phyloP scores from a whole-genome alignment of 2,329 filamentous ascomycete species.

The Didymella lethalis region DNA sequence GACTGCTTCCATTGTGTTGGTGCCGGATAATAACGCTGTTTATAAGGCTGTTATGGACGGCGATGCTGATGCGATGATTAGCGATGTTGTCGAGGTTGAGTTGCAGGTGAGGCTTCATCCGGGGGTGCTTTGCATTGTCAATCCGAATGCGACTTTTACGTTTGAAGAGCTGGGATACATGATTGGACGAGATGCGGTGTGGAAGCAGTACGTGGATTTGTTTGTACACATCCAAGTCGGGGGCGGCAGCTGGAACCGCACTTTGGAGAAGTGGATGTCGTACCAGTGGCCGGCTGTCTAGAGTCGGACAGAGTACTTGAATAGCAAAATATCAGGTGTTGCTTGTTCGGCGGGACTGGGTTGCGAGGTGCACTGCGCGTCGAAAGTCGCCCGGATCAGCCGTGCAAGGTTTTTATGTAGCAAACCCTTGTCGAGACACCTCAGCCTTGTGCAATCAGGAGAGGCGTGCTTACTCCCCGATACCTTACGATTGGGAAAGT shows the following conservation, averaged over 20 bases:
- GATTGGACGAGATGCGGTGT: slow-evolving; percentile 19
- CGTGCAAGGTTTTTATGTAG: no score
- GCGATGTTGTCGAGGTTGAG: slow-evolving; percentile 25
- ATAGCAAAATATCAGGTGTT: no score
- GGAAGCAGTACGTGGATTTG: slow-evolving; percentile 25
- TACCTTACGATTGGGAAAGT: no score
- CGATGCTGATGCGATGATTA: slow-evolving; percentile 25
- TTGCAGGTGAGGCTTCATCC: slow-evolving; percentile 24
- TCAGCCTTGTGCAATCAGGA: no score
- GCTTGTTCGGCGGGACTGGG: no score
- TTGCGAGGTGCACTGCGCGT: no score
- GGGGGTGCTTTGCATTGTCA: slow-evolving; percentile 19
- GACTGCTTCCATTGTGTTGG: slow-evolving; percentile 16
- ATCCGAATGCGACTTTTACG: slow-evolving; percentile 21
- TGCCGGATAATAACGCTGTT: slow-evolving; percentile 25
- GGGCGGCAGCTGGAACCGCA: slow-evolving; percentile 23
- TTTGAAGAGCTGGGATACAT: slow-evolving; percentile 26
- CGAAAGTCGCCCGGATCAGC: no score
- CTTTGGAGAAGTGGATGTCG: slow-evolving; percentile 27
- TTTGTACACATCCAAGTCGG: slow-evolving; percentile 24
- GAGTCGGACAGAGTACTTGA: no score
- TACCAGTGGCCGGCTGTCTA: slow-evolving; percentile 28
- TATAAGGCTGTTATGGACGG: slow-evolving; percentile 25
- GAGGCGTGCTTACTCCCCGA: no score
- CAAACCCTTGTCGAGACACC: no score